Evolutionary conservation across 2,329 filamentous ascomycete species (phyloP), one percentile per base, ranked within the genome.

Genomic region (Geosmithia putterillii): DNA sequence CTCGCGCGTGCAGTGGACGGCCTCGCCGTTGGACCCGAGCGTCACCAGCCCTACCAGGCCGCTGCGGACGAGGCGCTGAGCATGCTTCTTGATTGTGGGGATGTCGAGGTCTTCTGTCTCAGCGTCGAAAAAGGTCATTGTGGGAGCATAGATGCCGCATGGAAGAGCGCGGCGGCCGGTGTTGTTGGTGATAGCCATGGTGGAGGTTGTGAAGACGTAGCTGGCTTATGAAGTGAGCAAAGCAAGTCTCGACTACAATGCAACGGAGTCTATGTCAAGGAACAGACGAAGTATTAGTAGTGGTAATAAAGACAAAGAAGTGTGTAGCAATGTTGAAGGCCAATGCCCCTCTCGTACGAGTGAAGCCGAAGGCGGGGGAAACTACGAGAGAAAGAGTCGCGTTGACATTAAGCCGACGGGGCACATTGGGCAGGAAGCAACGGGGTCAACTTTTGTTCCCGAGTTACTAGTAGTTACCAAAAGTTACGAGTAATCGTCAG

Each of bases 21-120:
- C 86, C 67, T 94, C 87, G 47, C 87, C 87, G 63, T 94, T 94
- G 52, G 86, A 94, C 48, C 88, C 87, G 82, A 92, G 87, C 51
- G 82, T 83, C 38, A 92, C 84, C 21, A 94, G 73, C 32, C 87
- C 87, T 40, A 81, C 84, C 10, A 94, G 76, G 8, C 88, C 88
- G 45, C 79, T 83, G 57, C 79, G 70, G 35, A 81, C 83, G 40
- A 94, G 77, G 40, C 86, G 81, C 51, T 85, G 77, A 20, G 85
- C 83, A 58, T 94, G 87, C 57, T 76, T 82, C 64, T 86, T 84
- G 66, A 92, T 85, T 46, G 76, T 75, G 32, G 83, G 71, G 49
- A 89, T 78, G 57, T 94, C 87, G 54, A 94, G 73, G 41, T 92
- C 85, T 64, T 94, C 87, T 39, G 85, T 92, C 50, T 81, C 74